These are phyloP conservation scores for Tephrocybe rancida DNA, from an alignment of 768 basidiomycete genomes.

Conservation along the genomic window DNA sequence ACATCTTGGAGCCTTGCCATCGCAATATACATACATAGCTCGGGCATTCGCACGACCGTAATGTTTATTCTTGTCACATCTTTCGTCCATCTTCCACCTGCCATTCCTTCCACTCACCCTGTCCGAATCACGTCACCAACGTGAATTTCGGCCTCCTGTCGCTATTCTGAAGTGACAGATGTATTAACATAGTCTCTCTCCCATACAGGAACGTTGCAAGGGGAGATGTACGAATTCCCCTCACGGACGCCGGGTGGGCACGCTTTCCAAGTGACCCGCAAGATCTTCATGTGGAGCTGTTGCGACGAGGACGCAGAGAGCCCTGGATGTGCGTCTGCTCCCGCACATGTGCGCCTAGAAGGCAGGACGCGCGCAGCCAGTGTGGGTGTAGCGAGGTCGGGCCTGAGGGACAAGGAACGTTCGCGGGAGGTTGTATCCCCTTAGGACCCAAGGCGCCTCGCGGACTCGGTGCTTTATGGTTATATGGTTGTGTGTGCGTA, in stretches of 20 bases:
- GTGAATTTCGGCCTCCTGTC: neutral
- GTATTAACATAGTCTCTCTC: neutral
- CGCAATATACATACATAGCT: no score
- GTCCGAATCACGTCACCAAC: no score
- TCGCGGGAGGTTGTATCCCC: neutral
- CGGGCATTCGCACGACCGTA: no score
- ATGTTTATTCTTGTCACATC: neutral
- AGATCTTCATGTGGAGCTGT: slow-evolving; percentile 49
- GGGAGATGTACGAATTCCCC: slow-evolving; percentile 43
- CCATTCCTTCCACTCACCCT: neutral
- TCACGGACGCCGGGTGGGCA: slow-evolving; percentile 35
- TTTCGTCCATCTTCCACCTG: neutral
- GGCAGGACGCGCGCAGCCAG: neutral
- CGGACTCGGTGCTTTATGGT: neutral
- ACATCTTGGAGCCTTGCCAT: no score
- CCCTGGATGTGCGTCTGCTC: slow-evolving; percentile 32
- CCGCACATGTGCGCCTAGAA: slow-evolving; percentile 12
- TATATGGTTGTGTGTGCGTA: neutral
- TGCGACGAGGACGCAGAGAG: slow-evolving; percentile 45
- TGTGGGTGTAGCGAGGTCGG: neutral
- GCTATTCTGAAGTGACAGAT: neutral
- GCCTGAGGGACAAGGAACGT: neutral
- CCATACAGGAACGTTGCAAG: slow-evolving; percentile 35
- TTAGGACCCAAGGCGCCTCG: neutral
- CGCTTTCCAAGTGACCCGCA: slow-evolving; percentile 31